A percentile compares a stretch with the other conserved stretches of the same genome.
Evolutionary conservation across 1,139 yeast species (phyloP).

Genomic region (Hyphopichia khmerensis): DNA sequence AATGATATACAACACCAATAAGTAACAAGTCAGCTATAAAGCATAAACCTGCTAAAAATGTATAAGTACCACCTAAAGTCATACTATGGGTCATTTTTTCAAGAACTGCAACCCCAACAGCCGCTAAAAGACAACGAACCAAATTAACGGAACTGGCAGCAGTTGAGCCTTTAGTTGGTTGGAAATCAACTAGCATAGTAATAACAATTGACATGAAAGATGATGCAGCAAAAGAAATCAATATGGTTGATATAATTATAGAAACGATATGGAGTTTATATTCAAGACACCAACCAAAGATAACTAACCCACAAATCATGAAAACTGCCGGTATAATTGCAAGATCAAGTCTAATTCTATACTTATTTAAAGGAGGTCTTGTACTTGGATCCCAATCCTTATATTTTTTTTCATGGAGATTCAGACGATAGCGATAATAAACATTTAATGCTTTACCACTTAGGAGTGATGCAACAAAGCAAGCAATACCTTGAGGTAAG

Average conservation of each 20-base stretch:
- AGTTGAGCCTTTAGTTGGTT: conserved; percentile 33
- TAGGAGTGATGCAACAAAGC: conserved; percentile 29
- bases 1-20: conserved; percentile 11
- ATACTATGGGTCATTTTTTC: conserved; percentile 27
- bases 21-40: conserved; percentile 19
- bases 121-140: conserved; percentile 36
- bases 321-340: conserved; percentile 23
- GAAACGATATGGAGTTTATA: conserved; percentile 23
- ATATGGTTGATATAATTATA: conserved; percentile 29
- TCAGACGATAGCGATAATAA: conserved; percentile 23
- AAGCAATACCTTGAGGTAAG: conserved; percentile 38
- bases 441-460: conserved; percentile 29
- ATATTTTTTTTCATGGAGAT: conserved; percentile 16
- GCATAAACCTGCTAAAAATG: conserved; percentile 32
- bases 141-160: conserved; percentile 39
- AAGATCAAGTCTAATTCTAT: conserved; percentile 26
- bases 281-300: conserved; percentile 44
- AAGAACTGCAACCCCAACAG: conserved; percentile 31
- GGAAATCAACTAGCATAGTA: conserved; percentile 37
- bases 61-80: conserved; percentile 38
- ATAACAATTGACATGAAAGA: conserved; percentile 28
- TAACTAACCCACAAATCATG: conserved; percentile 27
- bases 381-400: conserved; percentile 11
- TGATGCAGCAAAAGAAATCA: conserved; percentile 29
- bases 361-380: conserved; percentile 27